Conservation (phyloP, 2,329 filamentous ascomycete genomes). For the Dichotomopilus funicola region DNA sequence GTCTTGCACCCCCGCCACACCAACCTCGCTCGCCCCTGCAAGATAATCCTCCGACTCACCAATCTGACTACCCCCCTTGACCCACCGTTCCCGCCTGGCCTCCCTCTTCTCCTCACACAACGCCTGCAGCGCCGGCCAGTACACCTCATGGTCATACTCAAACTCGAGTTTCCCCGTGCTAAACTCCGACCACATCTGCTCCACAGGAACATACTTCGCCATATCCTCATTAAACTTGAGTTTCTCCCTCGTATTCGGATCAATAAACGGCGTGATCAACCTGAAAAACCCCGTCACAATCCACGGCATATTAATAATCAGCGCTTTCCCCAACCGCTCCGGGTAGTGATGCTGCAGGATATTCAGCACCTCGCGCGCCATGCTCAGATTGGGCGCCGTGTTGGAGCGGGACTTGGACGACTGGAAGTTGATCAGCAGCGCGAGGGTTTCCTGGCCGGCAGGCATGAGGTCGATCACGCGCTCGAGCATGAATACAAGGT, state of each 20-base stretch:
- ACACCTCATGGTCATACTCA: conserved; percentile 78
- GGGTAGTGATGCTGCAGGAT: conserved; percentile 96
- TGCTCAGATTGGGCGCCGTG: conserved; percentile 63
- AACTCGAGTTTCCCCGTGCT: conserved; percentile 72
- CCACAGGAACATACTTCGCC: conserved; percentile 68
- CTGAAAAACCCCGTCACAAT: conserved; percentile 93
- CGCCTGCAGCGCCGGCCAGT: conserved; percentile 81
- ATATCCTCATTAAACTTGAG: conserved; percentile 97
- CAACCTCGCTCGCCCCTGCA: conserved; percentile 45
- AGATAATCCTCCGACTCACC: conserved; percentile 86
- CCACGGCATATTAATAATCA: conserved; percentile 90
- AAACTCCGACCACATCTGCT: conserved; percentile 75
- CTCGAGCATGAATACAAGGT: conserved; percentile 95
- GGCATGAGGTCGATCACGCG: conserved; percentile 81
- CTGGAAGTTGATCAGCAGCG: conserved; percentile 88
- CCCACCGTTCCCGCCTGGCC: conserved; percentile 64
- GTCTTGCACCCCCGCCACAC: conserved; percentile 12
- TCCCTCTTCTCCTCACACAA: conserved; percentile 61
- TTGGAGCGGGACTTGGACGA: conserved; percentile 68
- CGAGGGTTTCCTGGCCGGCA: conserved; percentile 76
- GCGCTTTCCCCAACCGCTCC: conserved; percentile 77
- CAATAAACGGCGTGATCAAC: conserved; percentile 91
- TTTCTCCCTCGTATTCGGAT: conserved; percentile 87
- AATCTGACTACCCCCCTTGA: conserved; percentile 68
- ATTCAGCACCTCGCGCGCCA: conserved; percentile 75